Base-by-base conservation (phyloP, 192 early-diverging fungal genomes). In the Gaertneriomyces semiglobifer region DNA sequence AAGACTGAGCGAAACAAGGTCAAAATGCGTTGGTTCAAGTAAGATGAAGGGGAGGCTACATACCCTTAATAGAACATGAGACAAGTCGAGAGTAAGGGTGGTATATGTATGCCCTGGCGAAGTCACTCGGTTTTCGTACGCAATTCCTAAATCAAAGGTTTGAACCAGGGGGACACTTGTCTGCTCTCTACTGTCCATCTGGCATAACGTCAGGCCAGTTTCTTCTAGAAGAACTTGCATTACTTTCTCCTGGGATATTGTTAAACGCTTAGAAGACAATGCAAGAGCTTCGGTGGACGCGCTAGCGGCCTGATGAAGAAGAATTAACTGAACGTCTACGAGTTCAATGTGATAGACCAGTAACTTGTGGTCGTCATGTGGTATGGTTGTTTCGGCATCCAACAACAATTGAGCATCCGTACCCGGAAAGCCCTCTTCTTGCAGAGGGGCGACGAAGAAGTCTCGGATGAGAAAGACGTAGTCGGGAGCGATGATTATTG, bases 131-230 rank as follows among this genome's bases (percentile, higher is more conserved):
- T 81, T 85, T 65, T 95, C 93, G 85, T 93, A 85, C 0, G 86
- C 84, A 19, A 92, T 59, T 4, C 88, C 86, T 12, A 96, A 72
- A 54, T 95, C 88, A 73, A 96, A 95, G 48, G 90, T 90, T 64
- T 98, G 90, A 69, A 99, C 91, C 50, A 98, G 91, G 6, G 88
- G 85, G 18, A 96, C 70, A 5, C 80, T 79, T 0, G 94, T 92
- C 44, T 90, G 88, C 7, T 87, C 79, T 9, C 90, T 79, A 54
- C 84, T 87, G 67, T 93, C 89, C 85, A 98, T 92, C 8, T 83
- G 83, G 81, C 94, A 98, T 11, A 99, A 79, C 43, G 89, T 90
- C 83, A 98, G 92, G 45, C 93, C 90, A 46, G 93, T 81, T 62
- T 92, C 88, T 44, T 93, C 81, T 52, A 93, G 77, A 18, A 82